These are phyloP conservation scores for Colletotrichum australisinense DNA, from an alignment of 2,329 filamentous ascomycete genomes.

Conservation along the genomic window DNA sequence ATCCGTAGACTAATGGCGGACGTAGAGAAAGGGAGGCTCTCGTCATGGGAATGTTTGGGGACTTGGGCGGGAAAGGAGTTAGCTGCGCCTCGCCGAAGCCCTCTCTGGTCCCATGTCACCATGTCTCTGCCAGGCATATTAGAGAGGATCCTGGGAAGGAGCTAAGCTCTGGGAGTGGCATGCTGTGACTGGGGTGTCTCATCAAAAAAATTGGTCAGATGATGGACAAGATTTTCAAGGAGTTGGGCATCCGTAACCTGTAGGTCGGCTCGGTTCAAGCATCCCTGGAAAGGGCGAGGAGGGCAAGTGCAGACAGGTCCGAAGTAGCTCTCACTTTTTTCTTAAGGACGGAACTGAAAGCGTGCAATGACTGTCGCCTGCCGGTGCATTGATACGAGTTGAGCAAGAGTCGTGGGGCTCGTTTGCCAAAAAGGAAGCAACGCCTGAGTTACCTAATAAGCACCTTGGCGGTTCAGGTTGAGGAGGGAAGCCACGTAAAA, in stretches of 20 bases:
- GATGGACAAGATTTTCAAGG: conserved; percentile 3
- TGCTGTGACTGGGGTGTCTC: conserved; percentile 23
- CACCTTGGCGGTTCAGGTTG: background rate
- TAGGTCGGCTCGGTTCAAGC: conserved; percentile 15
- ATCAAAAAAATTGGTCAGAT: conserved; percentile 22
- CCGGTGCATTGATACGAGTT: too few species aligned
- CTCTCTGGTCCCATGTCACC: background rate
- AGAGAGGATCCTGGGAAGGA: background rate
- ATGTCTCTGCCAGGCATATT: background rate
- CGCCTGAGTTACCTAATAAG: background rate
- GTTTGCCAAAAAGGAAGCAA: background rate
- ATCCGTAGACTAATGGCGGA: background rate
- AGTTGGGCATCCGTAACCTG: background rate
- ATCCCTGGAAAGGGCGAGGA: conserved; percentile 5
- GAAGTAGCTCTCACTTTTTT: background rate
- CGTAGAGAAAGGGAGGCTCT: conserved; percentile 22
- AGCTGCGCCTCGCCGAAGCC: conserved; percentile 16
- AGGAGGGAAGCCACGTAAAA: background rate
- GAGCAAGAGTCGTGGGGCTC: background rate
- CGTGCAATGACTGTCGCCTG: too few species aligned
- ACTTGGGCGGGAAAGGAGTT: background rate
- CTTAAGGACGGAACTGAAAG: background rate
- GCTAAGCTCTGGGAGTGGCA: conserved; percentile 1
- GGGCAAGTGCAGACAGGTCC: background rate
- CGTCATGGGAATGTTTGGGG: background rate